Evolutionary conservation across 2,329 filamentous ascomycete genomes (phyloP), one percentile per base, ranked within the genome.

Genomic region (Drechslerella stenobrocha): DNA sequence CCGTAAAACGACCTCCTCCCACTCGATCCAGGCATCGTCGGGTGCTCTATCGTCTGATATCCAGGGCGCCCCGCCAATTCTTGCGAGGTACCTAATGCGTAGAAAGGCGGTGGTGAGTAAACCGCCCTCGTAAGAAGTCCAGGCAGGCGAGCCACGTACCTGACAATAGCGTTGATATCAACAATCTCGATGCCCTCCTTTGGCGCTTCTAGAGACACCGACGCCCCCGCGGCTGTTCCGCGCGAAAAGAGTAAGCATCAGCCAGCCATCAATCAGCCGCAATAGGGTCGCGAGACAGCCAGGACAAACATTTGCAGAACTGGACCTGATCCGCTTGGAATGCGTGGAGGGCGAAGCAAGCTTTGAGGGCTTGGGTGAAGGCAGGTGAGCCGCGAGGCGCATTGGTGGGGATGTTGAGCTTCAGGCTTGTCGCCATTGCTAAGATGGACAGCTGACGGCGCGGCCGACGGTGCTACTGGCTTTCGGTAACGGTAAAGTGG

Each of bases 141-240:
- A 30, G 28, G 28, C 30, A 50, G 22, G 18, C 8, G 11, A 23
- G 42, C 42, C 7, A 24, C 22, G 22, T 40, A 73, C 61, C 73
- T 71, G 13, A 73, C 72, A 52, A 74, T 73, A 24, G 73, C 70
- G 69, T 74, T 74, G 45, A 70, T 70, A 45, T 74, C 72, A 15
- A 72, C 66, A 22, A 74, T 59, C 8, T 23, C 50, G 26, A 73
- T 71, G 24, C 71, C 65, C 18, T 73, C 72, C 18, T 70, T 71
- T 13, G 70, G 71, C 28, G 55, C 37, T 60, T 74, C 72, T 32
- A 74, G 59, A 11, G 66, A 70, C 44, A 73, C 70, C 47, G 42
- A 57, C 9, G 60, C 57, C 35, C 70, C 70, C 35, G 70, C 59
- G 13, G 65, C 72, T 72, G 44, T 26, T 48, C n/a, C 6, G 42